Conservation (phyloP, 306 rosid species). For the Prunus padus region DNA sequence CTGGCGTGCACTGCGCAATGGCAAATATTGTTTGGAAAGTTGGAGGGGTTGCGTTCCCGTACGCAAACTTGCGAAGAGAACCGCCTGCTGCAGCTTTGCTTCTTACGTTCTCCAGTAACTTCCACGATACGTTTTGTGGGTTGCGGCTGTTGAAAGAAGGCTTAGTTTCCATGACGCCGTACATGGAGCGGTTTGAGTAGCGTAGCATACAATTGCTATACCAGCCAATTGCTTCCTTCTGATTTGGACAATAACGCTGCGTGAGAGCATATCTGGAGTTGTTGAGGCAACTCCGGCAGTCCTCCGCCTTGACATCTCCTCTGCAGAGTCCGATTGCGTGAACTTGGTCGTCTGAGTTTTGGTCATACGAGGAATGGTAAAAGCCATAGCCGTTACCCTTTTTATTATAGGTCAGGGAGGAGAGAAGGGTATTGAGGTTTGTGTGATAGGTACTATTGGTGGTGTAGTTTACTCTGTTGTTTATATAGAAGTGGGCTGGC, state of each 20-base stretch:
- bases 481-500: not conserved
- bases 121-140: not conserved
- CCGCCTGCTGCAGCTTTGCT: not conserved
- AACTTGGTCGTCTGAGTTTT: not conserved
- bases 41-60: not conserved
- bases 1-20: conserved; percentile 28
- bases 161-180: not conserved
- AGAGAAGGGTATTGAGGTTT: not conserved
- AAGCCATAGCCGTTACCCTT: not conserved
- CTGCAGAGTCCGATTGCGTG: not conserved
- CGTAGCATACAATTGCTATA: not conserved
- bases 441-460: not conserved
- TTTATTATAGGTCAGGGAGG: not conserved
- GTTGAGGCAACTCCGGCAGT: not conserved
- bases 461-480: not conserved
- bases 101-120: not conserved
- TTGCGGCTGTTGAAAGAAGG: not conserved
- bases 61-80: conserved; percentile 13
- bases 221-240: not conserved
- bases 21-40: conserved; percentile 7
- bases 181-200: not conserved
- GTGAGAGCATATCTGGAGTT: not conserved
- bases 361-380: not conserved
- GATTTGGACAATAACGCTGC: not conserved
- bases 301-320: not conserved